Evolutionary conservation across 202 grass and related monocot genomes (phyloP), one percentile per base, ranked within the genome.

Genomic region (Musa balbisiana): DNA sequence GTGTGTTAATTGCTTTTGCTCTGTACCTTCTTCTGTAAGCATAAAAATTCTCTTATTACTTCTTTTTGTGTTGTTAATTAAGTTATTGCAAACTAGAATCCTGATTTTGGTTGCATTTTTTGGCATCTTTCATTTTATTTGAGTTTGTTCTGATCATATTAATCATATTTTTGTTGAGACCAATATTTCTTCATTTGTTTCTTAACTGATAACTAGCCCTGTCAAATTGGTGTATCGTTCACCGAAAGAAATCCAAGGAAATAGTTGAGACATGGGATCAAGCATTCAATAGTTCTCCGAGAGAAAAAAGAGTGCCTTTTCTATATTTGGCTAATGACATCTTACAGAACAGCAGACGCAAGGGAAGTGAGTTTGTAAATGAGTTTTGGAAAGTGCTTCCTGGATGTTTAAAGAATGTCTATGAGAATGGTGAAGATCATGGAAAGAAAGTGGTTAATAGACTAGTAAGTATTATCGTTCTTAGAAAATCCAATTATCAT

Each of bases 351-450:
- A 98, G 94, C 76, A 98, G 89, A 79, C 91, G 91, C 53, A 89
- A 94, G 83, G 88, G 94, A 77, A 82, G 81, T 58, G 94, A 98
- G 52, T 94, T 87, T 73, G 88, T 98, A 26, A 89, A 98, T 85
- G 91, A 98, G 82, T 98, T 98, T 82, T 98, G 94, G 94, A 98
- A 84, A 85, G 91, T 98, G 78, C 88, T 98, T 22, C 94, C 94
- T 75, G 75, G 74, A 71, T 91, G 80, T 67, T 62, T 98, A 65
- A 98, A 89, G 87, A 14, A 89, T 80, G 77, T 93, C 8, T 87
- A 91, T 77, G 83, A 88, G 81, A 92, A 88, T 16, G 88, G 85
- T 2, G 88, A 84, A 74, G 94, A 88, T 53, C 77, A 81, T 64
- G 88, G 63, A 78, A 98, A 93, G 79, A 93, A 93, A 88, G 86